phyloP scores from a whole-genome alignment of 2,329 filamentous ascomycete species.

The Onygena corvina region DNA sequence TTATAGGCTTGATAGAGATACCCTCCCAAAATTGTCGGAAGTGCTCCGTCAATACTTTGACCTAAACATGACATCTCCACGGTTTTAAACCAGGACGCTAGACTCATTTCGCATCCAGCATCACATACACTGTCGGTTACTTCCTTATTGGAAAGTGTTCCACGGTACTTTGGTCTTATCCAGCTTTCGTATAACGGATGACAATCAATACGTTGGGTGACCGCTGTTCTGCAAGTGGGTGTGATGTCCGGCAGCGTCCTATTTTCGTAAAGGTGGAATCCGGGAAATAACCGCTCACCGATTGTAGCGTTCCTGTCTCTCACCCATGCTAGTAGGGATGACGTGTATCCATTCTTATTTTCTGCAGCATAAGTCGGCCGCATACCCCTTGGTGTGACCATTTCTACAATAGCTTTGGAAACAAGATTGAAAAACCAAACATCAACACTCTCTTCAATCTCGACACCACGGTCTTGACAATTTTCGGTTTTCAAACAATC shows the following conservation, averaged over 20 bases:
- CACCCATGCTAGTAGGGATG: conserved; percentile 19
- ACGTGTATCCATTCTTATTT: conserved; percentile 17
- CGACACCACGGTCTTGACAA: conserved; percentile 7
- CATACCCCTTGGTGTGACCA: conserved; percentile 16
- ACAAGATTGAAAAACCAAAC: conserved; percentile 14
- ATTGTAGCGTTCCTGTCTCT: conserved; percentile 9
- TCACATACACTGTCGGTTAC: conserved; percentile 15
- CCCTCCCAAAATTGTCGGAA: conserved; percentile 10
- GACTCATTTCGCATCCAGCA: conserved; percentile 9
- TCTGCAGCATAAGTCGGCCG: conserved; percentile 12
- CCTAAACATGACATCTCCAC: conserved; percentile 9
- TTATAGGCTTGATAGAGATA: conserved; percentile 16
- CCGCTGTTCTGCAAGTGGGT: neutral
- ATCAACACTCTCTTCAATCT: conserved; percentile 4
- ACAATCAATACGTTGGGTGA: neutral
- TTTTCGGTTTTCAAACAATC: conserved; percentile 8
- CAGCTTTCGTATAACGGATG: neutral
- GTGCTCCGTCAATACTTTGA: neutral
- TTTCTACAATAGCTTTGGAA: conserved; percentile 12
- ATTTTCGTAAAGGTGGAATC: neutral
- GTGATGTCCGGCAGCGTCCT: neutral
- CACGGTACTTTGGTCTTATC: neutral
- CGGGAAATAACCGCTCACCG: conserved; percentile 7
- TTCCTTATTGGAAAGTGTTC: conserved; percentile 11
- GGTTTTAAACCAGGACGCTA: conserved; percentile 13